A percentile compares a stretch with the other conserved stretches of the same genome.
Evolutionary conservation across 139 green algal genomes (phyloP).

Genomic region (Trebouxia sp.): DNA sequence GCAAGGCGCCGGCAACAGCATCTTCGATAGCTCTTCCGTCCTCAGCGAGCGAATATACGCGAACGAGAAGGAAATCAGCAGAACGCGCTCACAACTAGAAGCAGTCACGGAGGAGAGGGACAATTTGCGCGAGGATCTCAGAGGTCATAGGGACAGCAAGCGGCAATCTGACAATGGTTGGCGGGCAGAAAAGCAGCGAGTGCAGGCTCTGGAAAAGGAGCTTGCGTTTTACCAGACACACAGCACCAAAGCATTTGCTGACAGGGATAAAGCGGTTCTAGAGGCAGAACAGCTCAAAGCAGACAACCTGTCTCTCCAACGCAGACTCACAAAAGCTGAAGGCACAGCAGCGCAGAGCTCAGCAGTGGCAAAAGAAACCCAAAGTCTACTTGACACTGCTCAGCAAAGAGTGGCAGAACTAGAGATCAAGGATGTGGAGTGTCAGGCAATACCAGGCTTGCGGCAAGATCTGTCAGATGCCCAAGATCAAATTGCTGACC

Average conservation of each 20-base stretch:
- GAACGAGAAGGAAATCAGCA: conserved; percentile 45
- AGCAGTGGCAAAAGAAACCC: neutral
- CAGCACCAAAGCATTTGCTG: conserved; percentile 19
- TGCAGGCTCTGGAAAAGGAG: conserved; percentile 41
- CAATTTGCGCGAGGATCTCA: conserved; percentile 41
- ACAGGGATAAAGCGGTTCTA: conserved; percentile 35
- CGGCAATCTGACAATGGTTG: conserved; percentile 32
- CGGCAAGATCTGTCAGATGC: conserved; percentile 7
- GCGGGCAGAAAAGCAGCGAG: conserved; percentile 28
- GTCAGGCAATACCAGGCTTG: conserved; percentile 26
- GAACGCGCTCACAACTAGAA: conserved; percentile 4
- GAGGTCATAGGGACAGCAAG: conserved; percentile 31
- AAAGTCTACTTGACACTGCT: conserved; percentile 34
- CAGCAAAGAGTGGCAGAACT: conserved; percentile 20
- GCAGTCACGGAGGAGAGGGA: conserved; percentile 35
- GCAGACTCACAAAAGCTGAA: neutral
- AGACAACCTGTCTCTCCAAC: conserved; percentile 27
- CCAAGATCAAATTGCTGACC: neutral
- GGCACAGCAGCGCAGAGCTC: neutral
- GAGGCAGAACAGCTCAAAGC: conserved; percentile 45
- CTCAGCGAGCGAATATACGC: conserved; percentile 49
- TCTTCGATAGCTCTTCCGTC: conserved; percentile 40
- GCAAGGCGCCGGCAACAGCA: conserved; percentile 17
- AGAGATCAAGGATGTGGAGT: conserved; percentile 17
- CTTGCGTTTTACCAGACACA: conserved; percentile 50